Evolutionary conservation across 2,329 filamentous ascomycete genomes (phyloP).

Genomic region (Aspergillus clavatus): DNA sequence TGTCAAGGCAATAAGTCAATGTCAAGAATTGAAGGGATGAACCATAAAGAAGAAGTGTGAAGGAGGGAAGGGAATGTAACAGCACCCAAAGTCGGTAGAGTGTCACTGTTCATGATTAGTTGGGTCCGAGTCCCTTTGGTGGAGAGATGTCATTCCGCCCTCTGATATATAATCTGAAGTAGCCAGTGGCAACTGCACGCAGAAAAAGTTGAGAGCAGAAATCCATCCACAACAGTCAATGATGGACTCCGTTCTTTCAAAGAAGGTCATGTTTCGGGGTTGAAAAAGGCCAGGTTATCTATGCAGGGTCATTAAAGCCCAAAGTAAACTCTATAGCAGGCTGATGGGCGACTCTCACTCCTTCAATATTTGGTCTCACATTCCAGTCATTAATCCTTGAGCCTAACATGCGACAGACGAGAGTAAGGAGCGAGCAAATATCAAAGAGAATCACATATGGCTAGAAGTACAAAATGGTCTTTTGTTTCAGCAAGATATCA

Average conservation of each 20-base stretch:
- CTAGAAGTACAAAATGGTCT: conserved; percentile 20
- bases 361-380: neutral
- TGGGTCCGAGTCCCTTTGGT: conserved; percentile 12
- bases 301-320: neutral
- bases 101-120: conserved; percentile 13
- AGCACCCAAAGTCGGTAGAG: conserved; percentile 2
- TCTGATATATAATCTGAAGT: neutral
- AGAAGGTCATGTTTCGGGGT: no score
- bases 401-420: neutral
- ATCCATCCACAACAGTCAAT: no score
- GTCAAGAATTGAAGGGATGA: neutral
- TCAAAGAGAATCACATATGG: conserved; percentile 9
- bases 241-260: conserved; percentile 5
- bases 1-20: conserved; percentile 15
- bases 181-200: neutral
- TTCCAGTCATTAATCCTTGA: neutral
- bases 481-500: conserved; percentile 19
- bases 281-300: neutral
- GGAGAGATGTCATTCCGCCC: conserved; percentile 16
- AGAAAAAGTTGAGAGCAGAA: neutral
- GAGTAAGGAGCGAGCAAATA: neutral
- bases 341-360: neutral
- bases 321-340: no score
- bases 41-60: neutral
- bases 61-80: neutral